Percentiles rank a stretch among this genome's conserved stretches.
Evolutionary conservation across 176 grass and related monocot species (phyloP).

Genomic region (Musa acuminata): DNA sequence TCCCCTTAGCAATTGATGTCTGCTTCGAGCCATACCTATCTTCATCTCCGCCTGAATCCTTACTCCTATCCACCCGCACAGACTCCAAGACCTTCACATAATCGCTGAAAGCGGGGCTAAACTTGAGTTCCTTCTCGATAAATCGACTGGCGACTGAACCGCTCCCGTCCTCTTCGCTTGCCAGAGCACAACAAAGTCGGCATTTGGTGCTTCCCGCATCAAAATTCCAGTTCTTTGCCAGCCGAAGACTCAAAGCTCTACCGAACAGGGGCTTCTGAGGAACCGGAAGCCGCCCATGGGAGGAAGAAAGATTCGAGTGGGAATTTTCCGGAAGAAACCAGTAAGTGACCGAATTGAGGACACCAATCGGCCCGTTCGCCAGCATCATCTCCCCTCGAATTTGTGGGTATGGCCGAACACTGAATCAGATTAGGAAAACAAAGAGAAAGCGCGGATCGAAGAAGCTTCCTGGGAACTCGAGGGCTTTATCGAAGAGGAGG

Average conservation of each 20-base stretch:
- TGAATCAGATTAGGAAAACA: background rate
- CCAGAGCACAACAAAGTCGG: constrained; percentile 19
- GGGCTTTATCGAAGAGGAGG: background rate
- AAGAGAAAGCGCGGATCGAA: background rate
- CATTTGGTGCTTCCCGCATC: constrained; percentile 13
- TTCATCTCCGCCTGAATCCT: constrained; percentile 25
- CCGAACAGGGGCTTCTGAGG: constrained; percentile 11
- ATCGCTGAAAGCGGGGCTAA: constrained; percentile 71
- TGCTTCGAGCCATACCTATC: constrained; percentile 27
- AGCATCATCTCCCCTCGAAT: constrained; percentile 22
- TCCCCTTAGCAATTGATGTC: constrained; percentile 21
- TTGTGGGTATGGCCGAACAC: background rate
- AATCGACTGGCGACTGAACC: constrained; percentile 23
- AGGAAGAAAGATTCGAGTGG: constrained; percentile 13
- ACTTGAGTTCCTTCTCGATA: constrained; percentile 79
- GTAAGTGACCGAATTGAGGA: constrained; percentile 22
- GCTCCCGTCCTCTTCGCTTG: constrained; percentile 19
- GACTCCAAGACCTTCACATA: constrained; percentile 99
- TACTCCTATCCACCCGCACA: constrained; percentile 61
- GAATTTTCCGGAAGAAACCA: constrained; percentile 21
- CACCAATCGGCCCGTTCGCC: constrained; percentile 31
- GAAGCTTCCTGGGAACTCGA: background rate
- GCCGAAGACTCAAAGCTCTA: constrained; percentile 26
- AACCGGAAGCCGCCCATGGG: constrained; percentile 17
- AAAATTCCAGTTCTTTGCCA: constrained; percentile 24